These are phyloP conservation scores for Pseudomicrostroma phylloplanum DNA, from an alignment of 1,284 basidiomycete species.

Conservation along the genomic window DNA sequence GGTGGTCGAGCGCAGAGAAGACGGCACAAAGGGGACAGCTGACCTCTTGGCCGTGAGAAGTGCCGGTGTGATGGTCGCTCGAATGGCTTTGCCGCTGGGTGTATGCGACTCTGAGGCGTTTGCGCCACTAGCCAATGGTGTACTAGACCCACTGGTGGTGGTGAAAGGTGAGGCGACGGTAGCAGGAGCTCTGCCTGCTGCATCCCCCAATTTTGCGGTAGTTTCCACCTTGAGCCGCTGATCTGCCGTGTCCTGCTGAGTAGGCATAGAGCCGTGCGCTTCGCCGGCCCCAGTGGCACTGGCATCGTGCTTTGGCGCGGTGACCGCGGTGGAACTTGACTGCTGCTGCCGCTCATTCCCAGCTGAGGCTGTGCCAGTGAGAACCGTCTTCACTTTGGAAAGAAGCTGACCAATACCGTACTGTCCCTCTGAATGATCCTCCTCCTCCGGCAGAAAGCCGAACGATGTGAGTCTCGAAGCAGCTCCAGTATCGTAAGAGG, in stretches of 20 bases:
- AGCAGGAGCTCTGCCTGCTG: too few species aligned
- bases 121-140: too few species aligned
- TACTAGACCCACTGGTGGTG: slow-evolving; percentile 13
- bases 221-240: too few species aligned
- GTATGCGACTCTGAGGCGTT: too few species aligned
- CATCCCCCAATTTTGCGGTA: too few species aligned
- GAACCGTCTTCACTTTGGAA: slow-evolving; percentile 35
- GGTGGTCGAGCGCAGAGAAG: slow-evolving; percentile 21
- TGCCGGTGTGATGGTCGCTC: slow-evolving; percentile 15
- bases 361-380: slow-evolving; percentile 11
- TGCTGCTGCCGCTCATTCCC: background rate
- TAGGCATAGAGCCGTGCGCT: too few species aligned
- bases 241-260: too few species aligned
- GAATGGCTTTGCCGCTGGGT: slow-evolving; percentile 1
- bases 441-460: slow-evolving; percentile 36
- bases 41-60: background rate
- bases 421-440: slow-evolving; percentile 26
- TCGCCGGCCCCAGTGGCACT: too few species aligned
- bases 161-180: slow-evolving; percentile 11
- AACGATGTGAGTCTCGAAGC: slow-evolving; percentile 23
- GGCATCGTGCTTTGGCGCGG: too few species aligned
- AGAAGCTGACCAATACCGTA: slow-evolving; percentile 40
- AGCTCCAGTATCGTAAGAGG: too few species aligned
- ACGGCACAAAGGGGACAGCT: background rate
- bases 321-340: too few species aligned